A percentile compares a stretch with the other conserved stretches of the same genome.
Evolutionary conservation across 768 basidiomycete genomes (phyloP).

Genomic region (Porpolomopsis calyptriformis): DNA sequence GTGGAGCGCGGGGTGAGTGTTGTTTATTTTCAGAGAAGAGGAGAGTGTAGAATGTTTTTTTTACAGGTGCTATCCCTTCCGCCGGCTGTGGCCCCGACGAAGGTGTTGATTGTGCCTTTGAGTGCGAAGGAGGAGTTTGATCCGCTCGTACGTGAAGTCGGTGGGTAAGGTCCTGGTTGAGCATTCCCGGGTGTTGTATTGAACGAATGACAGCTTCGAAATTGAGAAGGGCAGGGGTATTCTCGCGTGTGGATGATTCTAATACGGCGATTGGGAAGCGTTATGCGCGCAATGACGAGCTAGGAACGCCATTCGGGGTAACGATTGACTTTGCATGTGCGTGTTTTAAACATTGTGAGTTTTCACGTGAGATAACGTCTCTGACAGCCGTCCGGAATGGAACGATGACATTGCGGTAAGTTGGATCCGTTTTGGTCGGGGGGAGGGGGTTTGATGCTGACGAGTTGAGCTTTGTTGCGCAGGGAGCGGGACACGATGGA

Average conservation of each 20-base stretch:
- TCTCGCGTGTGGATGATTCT: constrained; percentile 92
- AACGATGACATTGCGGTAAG: constrained; percentile 89
- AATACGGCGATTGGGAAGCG: constrained; percentile 92
- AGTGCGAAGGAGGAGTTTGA: constrained; percentile 77
- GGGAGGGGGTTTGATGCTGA: background rate
- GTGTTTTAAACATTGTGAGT: constrained; percentile 13
- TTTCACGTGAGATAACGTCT: constrained; percentile 4
- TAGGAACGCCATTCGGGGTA: constrained; percentile 94
- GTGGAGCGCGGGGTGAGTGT: constrained; percentile 72
- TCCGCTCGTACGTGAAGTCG: constrained; percentile 79
- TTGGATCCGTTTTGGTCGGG: constrained; percentile 9
- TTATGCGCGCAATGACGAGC: constrained; percentile 95
- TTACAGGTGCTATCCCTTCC: constrained; percentile 82
- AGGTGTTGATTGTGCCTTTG: constrained; percentile 92
- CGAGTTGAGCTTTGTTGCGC: no score
- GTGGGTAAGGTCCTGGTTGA: constrained; percentile 42
- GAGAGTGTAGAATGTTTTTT: constrained; percentile 6
- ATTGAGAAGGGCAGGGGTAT: constrained; percentile 79
- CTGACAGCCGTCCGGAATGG: constrained; percentile 73
- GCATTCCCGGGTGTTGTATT: background rate
- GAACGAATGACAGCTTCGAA: constrained; percentile 51
- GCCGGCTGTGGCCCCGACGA: constrained; percentile 84
- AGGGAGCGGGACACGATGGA: constrained; percentile 93
- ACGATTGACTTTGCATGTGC: constrained; percentile 88
- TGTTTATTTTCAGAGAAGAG: constrained; percentile 8